These are phyloP conservation scores for Hypoxylon sp. DNA, from an alignment of 2,329 filamentous ascomycete species.

Conservation along the genomic window DNA sequence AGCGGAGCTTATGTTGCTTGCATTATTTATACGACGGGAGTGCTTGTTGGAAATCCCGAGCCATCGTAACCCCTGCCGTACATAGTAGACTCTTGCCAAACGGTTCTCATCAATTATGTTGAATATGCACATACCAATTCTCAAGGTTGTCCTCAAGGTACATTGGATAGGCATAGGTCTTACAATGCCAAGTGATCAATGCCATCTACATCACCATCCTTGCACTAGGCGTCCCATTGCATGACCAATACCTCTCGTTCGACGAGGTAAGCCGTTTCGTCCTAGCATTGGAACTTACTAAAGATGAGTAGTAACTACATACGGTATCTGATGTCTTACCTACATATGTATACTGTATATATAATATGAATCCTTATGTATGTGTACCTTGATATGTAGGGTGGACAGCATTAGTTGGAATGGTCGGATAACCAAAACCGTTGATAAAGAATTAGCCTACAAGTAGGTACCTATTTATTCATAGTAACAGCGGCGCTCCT, in stretches of 20 bases:
- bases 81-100: constrained; percentile 38
- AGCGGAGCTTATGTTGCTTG: constrained; percentile 44
- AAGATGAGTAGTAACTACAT: constrained; percentile 21
- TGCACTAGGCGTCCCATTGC: constrained; percentile 38
- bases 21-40: constrained; percentile 42
- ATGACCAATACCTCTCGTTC: constrained; percentile 31
- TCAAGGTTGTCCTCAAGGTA: constrained; percentile 37
- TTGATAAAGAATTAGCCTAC: constrained; percentile 20
- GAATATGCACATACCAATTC: constrained; percentile 23
- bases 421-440: constrained; percentile 20
- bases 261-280: constrained; percentile 26
- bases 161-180: constrained; percentile 24
- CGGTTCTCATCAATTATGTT: constrained; percentile 34
- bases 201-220: constrained; percentile 40
- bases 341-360: constrained; percentile 9
- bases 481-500: constrained; percentile 4
- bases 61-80: constrained; percentile 36
- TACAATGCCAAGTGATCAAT: constrained; percentile 40
- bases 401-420: neutral
- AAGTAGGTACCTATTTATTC: neutral
- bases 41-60: constrained; percentile 41
- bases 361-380: too few relatives aligned
- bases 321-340: constrained; percentile 7
- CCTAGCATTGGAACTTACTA: constrained; percentile 37
- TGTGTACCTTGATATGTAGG: constrained; percentile 4